phyloP scores from a whole-genome alignment of 2,329 filamentous ascomycete genomes.

The Colletotrichum eleusines region DNA sequence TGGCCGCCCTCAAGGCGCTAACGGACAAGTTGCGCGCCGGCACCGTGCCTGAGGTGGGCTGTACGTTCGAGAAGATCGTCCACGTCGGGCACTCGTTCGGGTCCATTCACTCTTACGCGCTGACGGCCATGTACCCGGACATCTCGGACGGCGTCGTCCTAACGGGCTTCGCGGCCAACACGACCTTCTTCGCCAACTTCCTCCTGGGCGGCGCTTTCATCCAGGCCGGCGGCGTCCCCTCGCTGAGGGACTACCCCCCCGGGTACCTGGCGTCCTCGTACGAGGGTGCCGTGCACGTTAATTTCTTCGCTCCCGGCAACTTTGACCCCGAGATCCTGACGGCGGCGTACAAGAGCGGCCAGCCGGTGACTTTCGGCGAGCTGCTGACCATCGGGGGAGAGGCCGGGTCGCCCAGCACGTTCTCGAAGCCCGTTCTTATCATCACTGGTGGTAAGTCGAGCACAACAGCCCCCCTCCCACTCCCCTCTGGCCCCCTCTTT shows the following conservation, averaged over 20 bases:
- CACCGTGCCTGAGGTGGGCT: conserved; percentile 55
- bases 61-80: conserved; percentile 58
- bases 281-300: conserved; percentile 62
- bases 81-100: conserved; percentile 76
- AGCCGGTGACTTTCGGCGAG: conserved; percentile 70
- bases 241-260: conserved; percentile 52
- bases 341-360: conserved; percentile 59
- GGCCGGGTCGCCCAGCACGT: conserved; percentile 51
- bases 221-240: conserved; percentile 52
- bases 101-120: conserved; percentile 67
- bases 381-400: conserved; percentile 65
- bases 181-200: conserved; percentile 58
- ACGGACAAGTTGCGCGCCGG: conserved; percentile 63
- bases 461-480: too few relatives aligned
- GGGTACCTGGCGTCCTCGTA: conserved; percentile 67
- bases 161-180: conserved; percentile 68
- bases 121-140: conserved; percentile 64
- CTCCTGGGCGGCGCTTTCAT: conserved; percentile 61
- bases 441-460: conserved; percentile 64
- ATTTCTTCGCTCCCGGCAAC: conserved; percentile 63
- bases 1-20: conserved; percentile 67
- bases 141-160: conserved; percentile 70
- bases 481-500: too few relatives aligned
- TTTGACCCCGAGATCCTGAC: conserved; percentile 68
- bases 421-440: conserved; percentile 67